Conservation (phyloP, 345 rosid genomes). For the Salix udensis region DNA sequence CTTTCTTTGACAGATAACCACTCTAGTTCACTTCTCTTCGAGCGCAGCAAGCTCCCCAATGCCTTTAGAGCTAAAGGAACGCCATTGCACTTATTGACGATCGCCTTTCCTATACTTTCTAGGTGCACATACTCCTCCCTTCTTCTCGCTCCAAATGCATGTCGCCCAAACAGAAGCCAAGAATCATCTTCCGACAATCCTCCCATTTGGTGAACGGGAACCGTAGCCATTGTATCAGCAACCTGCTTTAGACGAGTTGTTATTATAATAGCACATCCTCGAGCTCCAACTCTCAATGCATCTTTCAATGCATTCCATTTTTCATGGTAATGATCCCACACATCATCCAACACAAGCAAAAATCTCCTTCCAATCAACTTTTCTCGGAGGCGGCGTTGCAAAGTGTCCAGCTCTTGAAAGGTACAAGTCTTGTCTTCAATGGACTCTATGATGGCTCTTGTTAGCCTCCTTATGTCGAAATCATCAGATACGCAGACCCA, state of each 20-base stretch:
- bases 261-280: neutral
- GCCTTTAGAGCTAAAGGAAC: conserved; percentile 14
- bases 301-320: neutral
- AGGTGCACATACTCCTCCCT: neutral
- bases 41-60: conserved; percentile 7
- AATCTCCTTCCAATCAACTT: conserved; percentile 1
- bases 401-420: neutral
- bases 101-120: conserved; percentile 6
- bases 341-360: conserved; percentile 11
- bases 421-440: neutral
- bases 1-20: no score
- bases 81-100: conserved; percentile 14
- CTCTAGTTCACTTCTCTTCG: neutral
- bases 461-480: neutral
- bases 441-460: neutral
- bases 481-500: conserved; percentile 15
- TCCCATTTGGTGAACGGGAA: neutral
- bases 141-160: neutral
- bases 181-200: conserved; percentile 13
- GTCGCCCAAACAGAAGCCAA: conserved; percentile 5
- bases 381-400: neutral
- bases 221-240: neutral
- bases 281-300: neutral
- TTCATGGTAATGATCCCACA: neutral
- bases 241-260: neutral